These are phyloP conservation scores for Corylus avellana DNA, from an alignment of 306 rosid genomes.

Conservation along the genomic window DNA sequence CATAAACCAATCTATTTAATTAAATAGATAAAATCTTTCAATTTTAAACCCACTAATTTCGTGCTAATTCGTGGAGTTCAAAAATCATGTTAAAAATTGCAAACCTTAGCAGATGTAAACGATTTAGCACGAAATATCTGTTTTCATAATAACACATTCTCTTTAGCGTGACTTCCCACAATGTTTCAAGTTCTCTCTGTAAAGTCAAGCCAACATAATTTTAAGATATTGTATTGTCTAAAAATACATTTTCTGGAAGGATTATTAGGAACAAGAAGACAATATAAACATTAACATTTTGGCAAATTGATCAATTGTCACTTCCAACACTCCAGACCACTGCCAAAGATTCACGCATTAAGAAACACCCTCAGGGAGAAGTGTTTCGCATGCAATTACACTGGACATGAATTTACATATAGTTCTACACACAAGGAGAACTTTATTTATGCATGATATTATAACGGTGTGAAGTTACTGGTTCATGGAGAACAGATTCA, in stretches of 20 bases:
- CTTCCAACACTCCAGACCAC: background rate
- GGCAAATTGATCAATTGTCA: background rate
- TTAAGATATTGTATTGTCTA: background rate
- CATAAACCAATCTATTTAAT: no score
- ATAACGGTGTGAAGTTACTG: conserved; percentile 22
- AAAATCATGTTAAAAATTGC: no score
- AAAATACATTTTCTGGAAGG: conserved; percentile 1
- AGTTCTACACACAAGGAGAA: conserved; percentile 15
- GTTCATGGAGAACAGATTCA: conserved; percentile 6
- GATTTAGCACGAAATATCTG: no score
- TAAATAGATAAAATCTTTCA: no score
- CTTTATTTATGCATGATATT: conserved; percentile 32
- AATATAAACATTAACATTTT: background rate
- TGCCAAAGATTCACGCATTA: background rate
- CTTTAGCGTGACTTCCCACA: no score
- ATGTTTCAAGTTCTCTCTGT: background rate
- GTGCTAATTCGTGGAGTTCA: no score
- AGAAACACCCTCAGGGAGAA: background rate
- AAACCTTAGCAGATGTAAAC: no score
- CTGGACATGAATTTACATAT: background rate
- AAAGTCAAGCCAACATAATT: background rate
- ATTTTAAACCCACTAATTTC: no score
- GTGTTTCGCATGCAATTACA: background rate
- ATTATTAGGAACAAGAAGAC: background rate
- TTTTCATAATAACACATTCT: no score